Conservation (phyloP, 1,284 basidiomycete species). For the Pulchroboletus neoregius region DNA sequence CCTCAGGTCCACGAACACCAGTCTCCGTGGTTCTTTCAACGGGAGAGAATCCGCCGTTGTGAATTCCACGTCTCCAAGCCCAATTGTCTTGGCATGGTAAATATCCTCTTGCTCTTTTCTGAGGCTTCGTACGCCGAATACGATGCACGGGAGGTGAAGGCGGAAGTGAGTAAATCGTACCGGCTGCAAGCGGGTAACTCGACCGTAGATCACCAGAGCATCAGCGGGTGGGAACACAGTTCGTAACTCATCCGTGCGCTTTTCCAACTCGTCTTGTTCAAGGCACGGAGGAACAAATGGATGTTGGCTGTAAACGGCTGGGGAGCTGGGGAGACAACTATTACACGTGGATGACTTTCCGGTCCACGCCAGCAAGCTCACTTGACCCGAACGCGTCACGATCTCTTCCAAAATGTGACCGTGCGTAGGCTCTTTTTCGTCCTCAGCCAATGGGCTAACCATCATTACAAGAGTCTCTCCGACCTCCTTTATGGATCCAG, state of each 20-base stretch:
- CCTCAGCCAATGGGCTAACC: not conserved
- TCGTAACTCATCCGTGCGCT: not conserved
- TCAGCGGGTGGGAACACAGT: not conserved
- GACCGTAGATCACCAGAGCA: not conserved
- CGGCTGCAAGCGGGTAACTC: constrained; percentile 2
- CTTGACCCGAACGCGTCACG: not conserved
- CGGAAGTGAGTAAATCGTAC: constrained; percentile 1
- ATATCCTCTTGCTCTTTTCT: not conserved
- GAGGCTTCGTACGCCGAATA: not conserved
- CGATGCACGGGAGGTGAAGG: constrained; percentile 5
- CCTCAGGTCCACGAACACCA: constrained; percentile 1
- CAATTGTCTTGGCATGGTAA: not conserved
- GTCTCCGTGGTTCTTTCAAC: not conserved
- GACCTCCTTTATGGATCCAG: not conserved
- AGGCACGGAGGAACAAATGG: not conserved
- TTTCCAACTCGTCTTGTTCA: not conserved
- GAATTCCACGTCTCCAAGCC: not conserved
- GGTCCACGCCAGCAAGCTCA: not conserved
- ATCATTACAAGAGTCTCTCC: not conserved
- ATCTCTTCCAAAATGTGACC: not conserved
- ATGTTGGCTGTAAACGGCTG: not conserved
- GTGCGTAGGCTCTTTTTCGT: not conserved
- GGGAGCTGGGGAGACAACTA: constrained; percentile 2
- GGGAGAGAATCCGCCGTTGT: not conserved
- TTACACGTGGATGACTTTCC: not conserved